Conservation (phyloP, 139 green algal species). For the Volvox reticuliferus region DNA sequence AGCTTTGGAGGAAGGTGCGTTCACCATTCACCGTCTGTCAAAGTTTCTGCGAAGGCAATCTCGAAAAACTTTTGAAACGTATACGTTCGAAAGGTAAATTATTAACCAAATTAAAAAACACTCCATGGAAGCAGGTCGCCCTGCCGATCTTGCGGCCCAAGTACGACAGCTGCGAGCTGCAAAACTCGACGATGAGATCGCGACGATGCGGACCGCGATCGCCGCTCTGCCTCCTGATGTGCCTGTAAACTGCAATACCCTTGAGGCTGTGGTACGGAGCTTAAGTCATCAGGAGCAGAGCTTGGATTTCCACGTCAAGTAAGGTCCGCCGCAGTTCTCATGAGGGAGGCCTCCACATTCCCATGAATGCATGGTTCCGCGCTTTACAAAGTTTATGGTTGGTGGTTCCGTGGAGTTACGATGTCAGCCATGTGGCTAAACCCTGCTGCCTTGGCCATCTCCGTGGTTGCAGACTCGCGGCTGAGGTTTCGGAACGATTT, state of each 20-base stretch:
- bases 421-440: too few species aligned
- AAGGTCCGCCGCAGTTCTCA: not conserved
- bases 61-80: not conserved
- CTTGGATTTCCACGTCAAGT: conserved; percentile 32
- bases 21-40: not conserved
- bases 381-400: too few species aligned
- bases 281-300: not conserved
- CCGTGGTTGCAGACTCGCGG: not conserved
- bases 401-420: too few species aligned
- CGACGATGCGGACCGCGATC: not conserved
- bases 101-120: not conserved
- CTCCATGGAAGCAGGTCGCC: not conserved
- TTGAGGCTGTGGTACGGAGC: conserved; percentile 1
- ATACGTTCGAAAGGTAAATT: not conserved
- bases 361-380: too few species aligned
- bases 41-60: not conserved
- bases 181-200: conserved; percentile 7
- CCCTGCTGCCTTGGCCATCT: too few species aligned
- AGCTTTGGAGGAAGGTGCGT: conserved; percentile 17
- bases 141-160: not conserved
- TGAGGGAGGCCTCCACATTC: too few species aligned
- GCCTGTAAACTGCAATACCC: not conserved
- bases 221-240: not conserved
- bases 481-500: conserved; percentile 2
- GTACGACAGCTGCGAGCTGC: not conserved